Evolutionary conservation across 2,329 filamentous ascomycete genomes (phyloP), one percentile per base, ranked within the genome.

Genomic region (Exophiala calicioides): DNA sequence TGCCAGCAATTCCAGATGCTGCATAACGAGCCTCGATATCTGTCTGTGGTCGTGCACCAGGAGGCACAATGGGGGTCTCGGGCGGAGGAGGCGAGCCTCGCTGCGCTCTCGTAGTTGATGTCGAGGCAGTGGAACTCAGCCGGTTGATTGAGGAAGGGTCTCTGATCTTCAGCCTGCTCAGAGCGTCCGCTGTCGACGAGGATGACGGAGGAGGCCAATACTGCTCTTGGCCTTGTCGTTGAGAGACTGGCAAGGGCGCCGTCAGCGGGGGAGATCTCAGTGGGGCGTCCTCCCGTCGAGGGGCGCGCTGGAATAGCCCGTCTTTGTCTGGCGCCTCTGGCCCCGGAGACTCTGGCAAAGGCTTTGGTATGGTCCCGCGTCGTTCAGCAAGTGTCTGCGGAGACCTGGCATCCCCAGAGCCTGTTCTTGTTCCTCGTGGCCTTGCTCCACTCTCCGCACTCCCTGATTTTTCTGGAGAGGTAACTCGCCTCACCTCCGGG

Each of bases 31-130:
- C 88, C 65, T 95, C 90, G 59, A 96, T 95, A 45, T 88, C 88
- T 30, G 86, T 88, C 43, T 82, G 82, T 2, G 85, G 81, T n/a
- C 58, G 43, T 31, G 33, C 39, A 13, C 81, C 82, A 1, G 86
- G 87, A 30, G 85, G 86, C 21, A 86, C 79, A 52, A 91, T 78
- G 23, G 93, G 89, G 0, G 93, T 97, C 66, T 97, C 91, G 6
- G 93, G 93, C 1, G 93, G 93, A 3, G 93, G 91, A 4, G 93
- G 93, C 20, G 91, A 97, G 32, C 93, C 93, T 58, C 93, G 81
- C 62, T 87, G 90, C 15, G 93, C 93, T 56, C 88, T 83, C 2
- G 91, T 96, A 1, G 93, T 98, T 2, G 90, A 95, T 9, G 84
- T 95, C 0, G 93, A 97, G 10, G 91, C 90, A 5, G 88, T 95